These are phyloP conservation scores for Eucalyptus coolabah DNA, from an alignment of 345 rosid genomes.

Conservation along the genomic window DNA sequence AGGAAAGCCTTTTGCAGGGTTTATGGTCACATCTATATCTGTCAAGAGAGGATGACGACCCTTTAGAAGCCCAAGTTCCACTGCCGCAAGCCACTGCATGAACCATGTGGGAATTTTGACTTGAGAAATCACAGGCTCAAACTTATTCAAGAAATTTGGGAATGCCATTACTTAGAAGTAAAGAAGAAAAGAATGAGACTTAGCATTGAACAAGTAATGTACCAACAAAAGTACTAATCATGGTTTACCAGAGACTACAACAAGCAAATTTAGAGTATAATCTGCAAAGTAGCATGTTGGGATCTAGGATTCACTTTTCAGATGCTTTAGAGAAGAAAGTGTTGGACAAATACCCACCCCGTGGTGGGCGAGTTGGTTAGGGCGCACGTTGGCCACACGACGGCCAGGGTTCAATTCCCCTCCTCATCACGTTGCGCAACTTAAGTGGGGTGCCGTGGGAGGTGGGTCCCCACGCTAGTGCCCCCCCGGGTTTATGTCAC, in stretches of 20 bases:
- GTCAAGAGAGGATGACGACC: slow-evolving; percentile 94
- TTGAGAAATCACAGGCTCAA: background rate
- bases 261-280: background rate
- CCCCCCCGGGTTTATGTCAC: too few species aligned
- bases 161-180: background rate
- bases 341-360: background rate
- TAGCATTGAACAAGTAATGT: background rate
- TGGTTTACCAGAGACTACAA: background rate
- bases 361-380: too few species aligned
- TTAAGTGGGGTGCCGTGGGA: too few species aligned
- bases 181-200: background rate
- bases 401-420: too few species aligned
- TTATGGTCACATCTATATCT: slow-evolving; percentile 72
- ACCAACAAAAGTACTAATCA: background rate
- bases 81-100: slow-evolving; percentile 83
- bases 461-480: too few species aligned
- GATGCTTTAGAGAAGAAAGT: background rate
- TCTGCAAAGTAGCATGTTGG: background rate
- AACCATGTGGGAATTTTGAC: background rate
- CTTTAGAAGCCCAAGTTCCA: slow-evolving; percentile 92
- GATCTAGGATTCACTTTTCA: background rate
- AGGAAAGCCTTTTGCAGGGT: slow-evolving; percentile 49
- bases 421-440: too few species aligned
- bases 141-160: background rate
- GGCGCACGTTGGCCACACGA: too few species aligned